These are phyloP conservation scores for Anisogramma anomala DNA, from an alignment of 2,329 filamentous ascomycete genomes.

Conservation along the genomic window DNA sequence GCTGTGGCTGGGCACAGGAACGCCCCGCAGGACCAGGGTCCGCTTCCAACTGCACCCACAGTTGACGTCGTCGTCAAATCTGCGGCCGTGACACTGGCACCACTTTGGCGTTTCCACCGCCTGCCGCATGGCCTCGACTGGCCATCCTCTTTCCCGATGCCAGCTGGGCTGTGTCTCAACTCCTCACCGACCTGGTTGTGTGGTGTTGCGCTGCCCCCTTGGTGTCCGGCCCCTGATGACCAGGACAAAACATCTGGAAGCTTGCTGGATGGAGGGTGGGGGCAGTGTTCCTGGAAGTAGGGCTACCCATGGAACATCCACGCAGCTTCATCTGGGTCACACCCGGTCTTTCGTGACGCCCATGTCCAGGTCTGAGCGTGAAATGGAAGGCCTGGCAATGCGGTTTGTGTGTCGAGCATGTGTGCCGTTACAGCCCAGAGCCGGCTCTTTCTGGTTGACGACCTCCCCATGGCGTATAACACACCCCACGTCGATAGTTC, in stretches of 20 bases:
- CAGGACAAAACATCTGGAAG: background rate
- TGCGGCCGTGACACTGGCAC: too few relatives aligned
- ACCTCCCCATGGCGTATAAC: too few relatives aligned
- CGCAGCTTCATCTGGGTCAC: background rate
- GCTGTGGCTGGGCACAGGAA: too few relatives aligned
- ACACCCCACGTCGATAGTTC: too few relatives aligned
- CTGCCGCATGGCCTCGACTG: background rate
- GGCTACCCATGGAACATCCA: background rate
- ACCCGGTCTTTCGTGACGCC: background rate
- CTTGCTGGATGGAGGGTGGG: background rate
- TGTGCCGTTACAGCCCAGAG: background rate
- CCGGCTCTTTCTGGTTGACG: too few relatives aligned
- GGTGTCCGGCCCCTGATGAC: background rate
- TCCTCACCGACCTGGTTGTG: background rate
- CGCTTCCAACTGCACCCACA: too few relatives aligned
- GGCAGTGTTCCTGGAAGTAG: background rate
- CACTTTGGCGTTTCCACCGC: too few relatives aligned
- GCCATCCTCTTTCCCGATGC: constrained; percentile 1
- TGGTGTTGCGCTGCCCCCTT: background rate
- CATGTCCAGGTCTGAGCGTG: background rate
- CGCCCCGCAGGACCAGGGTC: too few relatives aligned
- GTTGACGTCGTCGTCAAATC: too few relatives aligned
- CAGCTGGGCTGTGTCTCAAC: constrained; percentile 2
- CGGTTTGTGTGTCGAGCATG: background rate
- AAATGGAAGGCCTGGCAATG: background rate